These are phyloP conservation scores for Leucaena leucocephala DNA, from an alignment of 306 rosid genomes.

Conservation along the genomic window DNA sequence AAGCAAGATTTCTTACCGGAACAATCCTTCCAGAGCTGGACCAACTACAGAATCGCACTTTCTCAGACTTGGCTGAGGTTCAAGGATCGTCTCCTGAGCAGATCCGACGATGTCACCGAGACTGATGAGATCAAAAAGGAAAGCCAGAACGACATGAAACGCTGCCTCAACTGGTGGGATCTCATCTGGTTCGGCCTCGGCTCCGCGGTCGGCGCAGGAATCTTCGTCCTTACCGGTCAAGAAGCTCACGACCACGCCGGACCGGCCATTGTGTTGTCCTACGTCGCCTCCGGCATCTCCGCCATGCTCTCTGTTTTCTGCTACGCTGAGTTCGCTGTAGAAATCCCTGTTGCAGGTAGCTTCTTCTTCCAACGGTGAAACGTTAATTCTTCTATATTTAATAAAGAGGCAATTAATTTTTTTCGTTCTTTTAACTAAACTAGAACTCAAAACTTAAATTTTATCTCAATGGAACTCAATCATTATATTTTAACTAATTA, in stretches of 20 bases:
- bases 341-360: conserved; percentile 74
- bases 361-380: neutral
- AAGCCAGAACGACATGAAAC: conserved; percentile 65
- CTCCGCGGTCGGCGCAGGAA: conserved; percentile 75
- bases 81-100: conserved; percentile 61
- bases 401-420: too few species aligned
- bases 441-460: too few species aligned
- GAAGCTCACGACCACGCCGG: conserved; percentile 67
- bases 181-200: conserved; percentile 86
- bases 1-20: conserved; percentile 81
- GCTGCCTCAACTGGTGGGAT: conserved; percentile 77
- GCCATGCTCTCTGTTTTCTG: conserved; percentile 90
- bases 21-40: conserved; percentile 75
- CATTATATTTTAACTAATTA: too few species aligned
- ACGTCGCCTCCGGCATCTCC: conserved; percentile 68
- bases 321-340: conserved; percentile 79
- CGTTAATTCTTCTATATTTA: too few species aligned
- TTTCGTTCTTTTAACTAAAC: too few species aligned
- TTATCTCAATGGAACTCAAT: too few species aligned
- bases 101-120: conserved; percentile 64
- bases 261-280: conserved; percentile 68
- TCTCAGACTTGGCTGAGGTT: conserved; percentile 59
- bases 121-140: conserved; percentile 47
- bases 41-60: conserved; percentile 53
- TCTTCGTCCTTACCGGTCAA: conserved; percentile 76